These are phyloP conservation scores for Eutrema japonicum DNA, from an alignment of 345 rosid species.

Conservation along the genomic window DNA sequence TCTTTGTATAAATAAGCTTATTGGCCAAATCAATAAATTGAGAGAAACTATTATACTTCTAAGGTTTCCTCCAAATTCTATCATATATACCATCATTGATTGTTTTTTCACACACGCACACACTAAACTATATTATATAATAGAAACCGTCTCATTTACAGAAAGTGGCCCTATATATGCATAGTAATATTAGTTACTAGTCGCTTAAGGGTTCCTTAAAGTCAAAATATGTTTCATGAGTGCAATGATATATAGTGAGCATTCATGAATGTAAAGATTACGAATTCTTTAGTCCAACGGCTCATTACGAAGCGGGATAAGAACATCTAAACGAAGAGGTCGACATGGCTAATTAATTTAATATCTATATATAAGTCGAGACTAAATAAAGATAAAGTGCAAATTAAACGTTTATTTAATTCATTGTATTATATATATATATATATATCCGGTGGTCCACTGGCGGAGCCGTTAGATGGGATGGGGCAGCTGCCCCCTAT, in stretches of 20 bases:
- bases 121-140: neutral
- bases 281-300: neutral
- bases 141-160: neutral
- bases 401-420: constrained; percentile 4
- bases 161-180: neutral
- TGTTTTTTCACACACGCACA: neutral
- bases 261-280: constrained; percentile 21
- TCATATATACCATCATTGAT: no score
- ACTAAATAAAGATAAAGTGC: constrained; percentile 15
- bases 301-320: neutral
- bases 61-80: no score
- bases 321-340: neutral
- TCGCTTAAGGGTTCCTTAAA: neutral
- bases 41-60: no score
- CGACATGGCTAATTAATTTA: neutral
- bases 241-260: neutral
- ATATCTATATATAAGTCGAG: neutral
- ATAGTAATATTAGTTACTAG: neutral
- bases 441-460: neutral
- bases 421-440: neutral
- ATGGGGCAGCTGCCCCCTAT: no score
- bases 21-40: no score
- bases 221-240: constrained; percentile 11
- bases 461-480: no score
- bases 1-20: no score